Evolutionary conservation across 768 basidiomycete genomes (phyloP), one percentile per base, ranked within the genome.

Genomic region (Termitomyces bulborhizus): DNA sequence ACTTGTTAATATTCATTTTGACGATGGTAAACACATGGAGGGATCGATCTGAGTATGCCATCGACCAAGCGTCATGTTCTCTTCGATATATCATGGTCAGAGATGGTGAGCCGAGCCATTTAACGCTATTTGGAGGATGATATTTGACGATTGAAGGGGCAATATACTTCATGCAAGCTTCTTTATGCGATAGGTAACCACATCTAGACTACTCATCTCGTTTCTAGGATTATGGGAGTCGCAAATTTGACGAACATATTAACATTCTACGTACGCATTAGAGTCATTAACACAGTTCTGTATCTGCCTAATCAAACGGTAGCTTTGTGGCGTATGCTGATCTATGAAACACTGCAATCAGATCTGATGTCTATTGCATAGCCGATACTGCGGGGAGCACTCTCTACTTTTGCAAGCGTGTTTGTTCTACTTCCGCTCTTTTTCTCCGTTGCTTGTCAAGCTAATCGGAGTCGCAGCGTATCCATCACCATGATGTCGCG

Each of bases 401-500:
- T 53, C 32, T 34, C 51, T 13, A 36, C 32, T 15, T 53, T 53
- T 34, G 51, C 51, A 44, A 44, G 31, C 43, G 16, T 15, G 51
- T 53, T n/a, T 6, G 51, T 53, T 6, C 4, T 18, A n/a, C 6
- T 12, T 42, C 4, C 18, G 11, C 9, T 12, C 51, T 32, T 15
- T 13, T 34, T 1, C 34, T 43, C 0, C 3, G 15, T 16, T 21
- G 31, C 16, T 34, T 24, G 4, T 15, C 32, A 16, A 43, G n/a
- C 51, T 53, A 15, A 52, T n/a, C 36, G 15, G 16, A 16, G 21
- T 4, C 24, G 12, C 41, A 59, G 58, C 3, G 34, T 53, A 39
- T 57, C 58, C 7, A 37, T 9, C 27, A 53, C 51, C 36, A 59
- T 59, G 58, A 57, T 59, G 51, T 56, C 51, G 8, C 58, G 55